Percentiles rank a stretch among this genome's conserved stretches.
Conservation (phyloP, 352 stramenopile genomes). For the Globisporangium lucens region DNA sequence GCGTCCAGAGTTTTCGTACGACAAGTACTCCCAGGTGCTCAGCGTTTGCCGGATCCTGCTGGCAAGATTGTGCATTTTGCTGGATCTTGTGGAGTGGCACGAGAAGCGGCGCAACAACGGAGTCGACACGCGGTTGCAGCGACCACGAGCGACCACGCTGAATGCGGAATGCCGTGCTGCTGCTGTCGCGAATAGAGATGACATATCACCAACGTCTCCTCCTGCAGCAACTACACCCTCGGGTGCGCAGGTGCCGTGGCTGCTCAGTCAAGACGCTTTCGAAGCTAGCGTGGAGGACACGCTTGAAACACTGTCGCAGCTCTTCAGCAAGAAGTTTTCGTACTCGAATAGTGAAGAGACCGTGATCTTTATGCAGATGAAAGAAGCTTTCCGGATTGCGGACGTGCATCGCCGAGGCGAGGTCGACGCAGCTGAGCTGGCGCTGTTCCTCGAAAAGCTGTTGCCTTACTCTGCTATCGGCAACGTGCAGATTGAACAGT, state of each 20-base stretch:
- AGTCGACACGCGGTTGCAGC: conserved; percentile 16
- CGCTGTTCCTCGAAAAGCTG: conserved; percentile 60
- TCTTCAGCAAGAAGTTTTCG: conserved; percentile 25
- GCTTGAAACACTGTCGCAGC: conserved; percentile 22
- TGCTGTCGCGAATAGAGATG: not conserved
- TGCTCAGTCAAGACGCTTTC: conserved; percentile 10
- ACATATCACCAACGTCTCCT: not conserved
- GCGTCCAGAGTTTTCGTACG: conserved; percentile 47
- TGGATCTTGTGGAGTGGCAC: conserved; percentile 66
- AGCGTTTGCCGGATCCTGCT: conserved; percentile 48
- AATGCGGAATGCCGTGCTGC: conserved; percentile 19
- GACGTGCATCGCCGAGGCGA: conserved; percentile 49
- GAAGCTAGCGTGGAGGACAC: conserved; percentile 20
- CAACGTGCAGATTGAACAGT: conserved; percentile 57
- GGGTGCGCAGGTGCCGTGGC: conserved; percentile 1
- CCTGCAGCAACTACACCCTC: not conserved
- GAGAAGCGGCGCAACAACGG: conserved; percentile 25
- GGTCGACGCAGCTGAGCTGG: conserved; percentile 58
- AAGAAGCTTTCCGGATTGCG: conserved; percentile 23
- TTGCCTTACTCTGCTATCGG: conserved; percentile 49
- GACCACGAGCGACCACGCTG: conserved; percentile 18
- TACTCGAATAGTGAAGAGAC: conserved; percentile 25
- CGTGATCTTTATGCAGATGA: conserved; percentile 27
- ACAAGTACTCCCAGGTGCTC: conserved; percentile 48
- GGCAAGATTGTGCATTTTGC: conserved; percentile 51